phyloP scores from a whole-genome alignment of 495 filamentous ascomycete genomes.

The Tetracladium setigerum region DNA sequence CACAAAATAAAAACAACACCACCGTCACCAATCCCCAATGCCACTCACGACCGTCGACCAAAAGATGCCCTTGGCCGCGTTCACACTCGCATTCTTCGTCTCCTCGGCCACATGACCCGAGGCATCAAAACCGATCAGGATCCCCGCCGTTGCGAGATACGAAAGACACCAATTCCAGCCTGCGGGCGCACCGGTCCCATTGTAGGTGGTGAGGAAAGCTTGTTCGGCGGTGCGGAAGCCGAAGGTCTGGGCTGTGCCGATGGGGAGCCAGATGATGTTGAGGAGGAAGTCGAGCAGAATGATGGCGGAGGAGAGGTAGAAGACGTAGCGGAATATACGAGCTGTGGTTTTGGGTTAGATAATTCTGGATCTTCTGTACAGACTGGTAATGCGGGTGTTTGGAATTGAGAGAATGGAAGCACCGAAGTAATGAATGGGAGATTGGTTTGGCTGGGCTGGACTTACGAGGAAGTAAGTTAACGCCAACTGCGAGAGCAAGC shows the following conservation, averaged over 20 bases:
- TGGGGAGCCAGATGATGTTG: slow-evolving; percentile 49
- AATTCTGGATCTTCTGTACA: slow-evolving; percentile 2
- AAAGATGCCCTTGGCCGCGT: slow-evolving; percentile 43
- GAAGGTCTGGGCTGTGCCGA: slow-evolving; percentile 43
- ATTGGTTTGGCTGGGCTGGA: too few relatives aligned
- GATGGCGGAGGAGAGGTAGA: slow-evolving; percentile 38
- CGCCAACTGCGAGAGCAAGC: slow-evolving; percentile 35
- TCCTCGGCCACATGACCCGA: slow-evolving; percentile 33
- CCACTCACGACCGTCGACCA: slow-evolving; percentile 13
- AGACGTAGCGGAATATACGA: slow-evolving; percentile 36
- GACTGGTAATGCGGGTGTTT: too few relatives aligned
- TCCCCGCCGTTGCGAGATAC: slow-evolving; percentile 50
- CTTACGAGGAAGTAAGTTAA: slow-evolving; percentile 38
- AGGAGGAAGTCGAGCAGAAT: slow-evolving; percentile 48
- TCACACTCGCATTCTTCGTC: slow-evolving; percentile 47
- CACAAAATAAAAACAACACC: slow-evolving; percentile 50
- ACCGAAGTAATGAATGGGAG: too few relatives aligned
- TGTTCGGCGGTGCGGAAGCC: slow-evolving; percentile 46
- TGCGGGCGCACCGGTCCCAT: slow-evolving; percentile 44
- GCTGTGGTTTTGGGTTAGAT: slow-evolving; percentile 24
- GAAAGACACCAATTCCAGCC: slow-evolving; percentile 56
- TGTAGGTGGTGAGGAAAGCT: slow-evolving; percentile 51
- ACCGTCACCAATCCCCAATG: slow-evolving; percentile 42
- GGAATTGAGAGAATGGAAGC: too few relatives aligned
- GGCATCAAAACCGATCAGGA: slow-evolving; percentile 51